Evolutionary conservation across 169 alveolate species (phyloP).

Genomic region (Gregarina niphandrodes): DNA sequence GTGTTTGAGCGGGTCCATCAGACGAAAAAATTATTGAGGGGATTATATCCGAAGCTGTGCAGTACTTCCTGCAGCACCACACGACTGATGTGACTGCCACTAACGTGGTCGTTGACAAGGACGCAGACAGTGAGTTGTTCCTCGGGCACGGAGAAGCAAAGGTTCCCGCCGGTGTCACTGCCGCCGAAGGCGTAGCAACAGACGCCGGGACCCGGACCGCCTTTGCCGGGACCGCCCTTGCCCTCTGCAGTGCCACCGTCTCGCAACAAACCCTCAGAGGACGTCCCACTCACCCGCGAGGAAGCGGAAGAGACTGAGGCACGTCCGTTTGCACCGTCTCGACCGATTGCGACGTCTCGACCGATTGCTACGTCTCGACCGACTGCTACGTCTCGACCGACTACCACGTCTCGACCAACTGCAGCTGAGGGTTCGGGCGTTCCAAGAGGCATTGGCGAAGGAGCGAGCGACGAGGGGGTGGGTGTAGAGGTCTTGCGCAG

Average conservation of each 20-base stretch:
- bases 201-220: background rate
- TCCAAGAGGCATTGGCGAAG: too few relatives aligned
- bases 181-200: conserved; percentile 22
- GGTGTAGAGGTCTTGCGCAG: too few relatives aligned
- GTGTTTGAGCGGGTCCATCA: too few relatives aligned
- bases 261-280: conserved; percentile 8
- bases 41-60: conserved; percentile 12
- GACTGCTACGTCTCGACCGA: too few relatives aligned
- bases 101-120: conserved; percentile 27
- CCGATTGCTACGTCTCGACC: too few relatives aligned
- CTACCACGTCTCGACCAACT: too few relatives aligned
- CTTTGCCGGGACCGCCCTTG: background rate
- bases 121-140: conserved; percentile 21
- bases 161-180: conserved; percentile 28
- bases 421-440: too few relatives aligned
- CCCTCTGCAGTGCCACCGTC: conserved; percentile 1
- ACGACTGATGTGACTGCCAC: conserved; percentile 21
- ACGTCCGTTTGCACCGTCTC: background rate
- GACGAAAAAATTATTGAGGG: too few relatives aligned
- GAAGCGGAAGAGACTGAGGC: conserved; percentile 4
- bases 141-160: conserved; percentile 27
- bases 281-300: conserved; percentile 3
- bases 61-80: conserved; percentile 12
- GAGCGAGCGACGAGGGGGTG: too few relatives aligned
- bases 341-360: background rate